phyloP scores from a whole-genome alignment of 2,329 filamentous ascomycete species.

The Sporothrix inflata region DNA sequence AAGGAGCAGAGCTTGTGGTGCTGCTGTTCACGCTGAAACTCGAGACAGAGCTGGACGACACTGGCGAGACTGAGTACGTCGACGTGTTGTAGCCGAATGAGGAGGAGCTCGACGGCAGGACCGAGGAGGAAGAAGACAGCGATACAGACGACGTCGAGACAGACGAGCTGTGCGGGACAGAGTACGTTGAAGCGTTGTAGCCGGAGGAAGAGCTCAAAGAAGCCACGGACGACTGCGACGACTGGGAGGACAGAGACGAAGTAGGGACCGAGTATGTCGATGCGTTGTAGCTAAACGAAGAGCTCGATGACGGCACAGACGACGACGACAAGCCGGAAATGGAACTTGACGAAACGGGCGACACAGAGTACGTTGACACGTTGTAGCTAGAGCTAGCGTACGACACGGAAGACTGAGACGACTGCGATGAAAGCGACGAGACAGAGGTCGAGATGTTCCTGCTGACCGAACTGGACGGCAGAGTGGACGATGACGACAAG shows the following conservation, averaged over 20 bases:
- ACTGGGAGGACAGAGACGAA: too few relatives aligned
- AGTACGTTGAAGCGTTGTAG: neutral
- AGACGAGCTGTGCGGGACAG: neutral
- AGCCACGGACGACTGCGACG: too few relatives aligned
- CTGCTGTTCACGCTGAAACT: neutral
- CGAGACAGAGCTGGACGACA: neutral
- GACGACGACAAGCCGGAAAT: neutral
- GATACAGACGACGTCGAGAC: neutral
- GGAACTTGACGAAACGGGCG: neutral
- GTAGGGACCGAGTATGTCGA: neutral
- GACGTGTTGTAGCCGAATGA: constrained; percentile 2
- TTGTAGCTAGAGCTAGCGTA: too few relatives aligned
- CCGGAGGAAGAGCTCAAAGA: neutral
- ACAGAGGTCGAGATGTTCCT: neutral
- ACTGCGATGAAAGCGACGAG: neutral
- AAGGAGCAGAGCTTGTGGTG: neutral
- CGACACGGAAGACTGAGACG: too few relatives aligned
- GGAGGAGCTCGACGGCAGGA: neutral
- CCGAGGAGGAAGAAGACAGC: neutral
- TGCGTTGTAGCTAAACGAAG: neutral
- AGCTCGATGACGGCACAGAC: neutral
- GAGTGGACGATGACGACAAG: neutral
- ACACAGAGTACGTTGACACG: neutral
- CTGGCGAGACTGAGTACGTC: neutral
- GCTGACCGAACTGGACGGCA: neutral